Evolutionary conservation across 306 rosid genomes (phyloP).

Genomic region (Cercis canadensis): DNA sequence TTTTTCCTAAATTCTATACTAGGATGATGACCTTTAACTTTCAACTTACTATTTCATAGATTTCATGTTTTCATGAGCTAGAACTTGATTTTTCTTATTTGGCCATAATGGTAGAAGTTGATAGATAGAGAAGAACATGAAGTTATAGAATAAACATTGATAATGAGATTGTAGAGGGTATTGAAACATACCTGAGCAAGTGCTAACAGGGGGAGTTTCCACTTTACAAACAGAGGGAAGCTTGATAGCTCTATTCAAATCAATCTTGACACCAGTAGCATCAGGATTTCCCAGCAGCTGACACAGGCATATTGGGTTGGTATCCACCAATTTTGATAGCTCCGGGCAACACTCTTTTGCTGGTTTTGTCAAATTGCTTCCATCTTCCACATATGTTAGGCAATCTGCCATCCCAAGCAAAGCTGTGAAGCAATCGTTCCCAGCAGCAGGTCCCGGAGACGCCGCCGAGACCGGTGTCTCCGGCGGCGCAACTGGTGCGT

Average conservation of each 20-base stretch:
- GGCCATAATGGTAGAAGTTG: no score
- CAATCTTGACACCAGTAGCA: constrained; percentile 36
- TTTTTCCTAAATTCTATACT: no score
- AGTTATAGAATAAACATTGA: no score
- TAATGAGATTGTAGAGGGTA: no score
- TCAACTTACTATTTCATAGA: no score
- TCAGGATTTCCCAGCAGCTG: constrained; percentile 48
- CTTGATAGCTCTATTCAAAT: constrained; percentile 56
- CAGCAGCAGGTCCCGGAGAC: constrained; percentile 11
- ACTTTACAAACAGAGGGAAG: constrained; percentile 75
- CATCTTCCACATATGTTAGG: constrained; percentile 62
- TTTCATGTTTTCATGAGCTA: no score
- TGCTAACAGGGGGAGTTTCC: constrained; percentile 56
- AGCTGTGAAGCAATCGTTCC: constrained; percentile 22
- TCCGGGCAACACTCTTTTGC: constrained; percentile 78
- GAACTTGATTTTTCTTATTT: no score
- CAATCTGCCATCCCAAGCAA: constrained; percentile 67
- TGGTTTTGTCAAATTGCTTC: constrained; percentile 63
- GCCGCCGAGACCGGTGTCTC: background rate
- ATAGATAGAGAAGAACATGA: no score
- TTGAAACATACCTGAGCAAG: constrained; percentile 59
- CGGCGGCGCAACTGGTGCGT: no score
- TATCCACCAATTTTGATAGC: constrained; percentile 55
- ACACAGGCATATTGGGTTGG: constrained; percentile 67
- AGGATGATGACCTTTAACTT: no score